Conservation (phyloP, 1,139 yeast genomes). For the Pichia sp. region DNA sequence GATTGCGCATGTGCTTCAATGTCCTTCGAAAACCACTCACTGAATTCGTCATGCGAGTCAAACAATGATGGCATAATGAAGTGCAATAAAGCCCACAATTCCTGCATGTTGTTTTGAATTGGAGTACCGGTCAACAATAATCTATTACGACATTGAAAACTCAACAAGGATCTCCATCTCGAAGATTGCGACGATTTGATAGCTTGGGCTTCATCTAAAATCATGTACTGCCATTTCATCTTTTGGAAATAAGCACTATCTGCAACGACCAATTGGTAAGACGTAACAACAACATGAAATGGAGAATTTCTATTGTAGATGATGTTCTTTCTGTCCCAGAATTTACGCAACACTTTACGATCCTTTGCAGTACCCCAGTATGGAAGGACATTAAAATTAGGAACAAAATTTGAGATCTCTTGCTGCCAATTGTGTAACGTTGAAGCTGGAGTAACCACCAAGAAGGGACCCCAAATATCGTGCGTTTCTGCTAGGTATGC, state of each 20-base stretch:
- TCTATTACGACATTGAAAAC: constrained; percentile 91
- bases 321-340: constrained; percentile 93
- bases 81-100: constrained; percentile 94
- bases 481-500: constrained; percentile 94
- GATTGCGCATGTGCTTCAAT: constrained; percentile 96
- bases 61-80: constrained; percentile 97
- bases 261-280: constrained; percentile 92
- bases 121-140: constrained; percentile 95
- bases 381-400: constrained; percentile 90
- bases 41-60: constrained; percentile 96
- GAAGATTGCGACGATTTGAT: constrained; percentile 91
- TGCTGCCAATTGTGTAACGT: constrained; percentile 99
- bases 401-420: constrained; percentile 89
- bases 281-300: constrained; percentile 92
- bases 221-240: constrained; percentile 99
- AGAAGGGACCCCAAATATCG: constrained; percentile 97
- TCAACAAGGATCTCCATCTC: constrained; percentile 88
- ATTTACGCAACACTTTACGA: constrained; percentile 86
- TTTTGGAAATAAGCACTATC: constrained; percentile 94
- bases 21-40: constrained; percentile 98
- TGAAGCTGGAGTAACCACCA: constrained; percentile 97
- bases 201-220: constrained; percentile 97
- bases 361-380: constrained; percentile 98
- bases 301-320: constrained; percentile 88
- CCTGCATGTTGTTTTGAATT: constrained; percentile 98